Evolutionary conservation across 257 asterid species (phyloP).

Genomic region (Striga asiatica): DNA sequence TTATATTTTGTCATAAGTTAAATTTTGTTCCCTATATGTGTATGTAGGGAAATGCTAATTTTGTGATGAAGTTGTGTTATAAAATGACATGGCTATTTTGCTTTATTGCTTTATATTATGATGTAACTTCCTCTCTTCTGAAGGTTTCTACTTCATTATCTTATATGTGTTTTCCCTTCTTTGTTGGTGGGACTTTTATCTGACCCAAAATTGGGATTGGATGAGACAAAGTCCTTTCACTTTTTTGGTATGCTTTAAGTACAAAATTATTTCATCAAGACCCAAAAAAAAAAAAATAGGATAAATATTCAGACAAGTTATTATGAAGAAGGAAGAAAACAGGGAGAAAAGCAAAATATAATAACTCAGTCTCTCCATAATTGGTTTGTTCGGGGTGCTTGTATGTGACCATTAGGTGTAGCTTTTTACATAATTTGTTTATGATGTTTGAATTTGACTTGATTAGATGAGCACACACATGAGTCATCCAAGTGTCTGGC

Average conservation of each 20-base stretch:
- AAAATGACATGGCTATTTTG: neutral
- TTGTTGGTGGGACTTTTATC: neutral
- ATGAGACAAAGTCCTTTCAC: neutral
- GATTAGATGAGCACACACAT: no score
- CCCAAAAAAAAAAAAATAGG: neutral
- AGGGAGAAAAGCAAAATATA: neutral
- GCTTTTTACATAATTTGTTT: no score
- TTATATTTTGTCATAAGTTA: neutral
- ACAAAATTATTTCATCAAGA: neutral
- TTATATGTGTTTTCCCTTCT: neutral
- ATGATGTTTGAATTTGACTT: no score
- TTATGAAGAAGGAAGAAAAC: neutral
- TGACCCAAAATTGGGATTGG: neutral
- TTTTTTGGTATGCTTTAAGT: neutral
- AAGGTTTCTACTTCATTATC: neutral
- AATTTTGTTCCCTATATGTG: conserved; percentile 2
- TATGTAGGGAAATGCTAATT: conserved; percentile 53
- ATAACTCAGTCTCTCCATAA: no score
- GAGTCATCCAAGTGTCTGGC: no score
- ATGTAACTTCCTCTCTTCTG: neutral
- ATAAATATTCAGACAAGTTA: no score
- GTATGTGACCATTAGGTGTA: no score
- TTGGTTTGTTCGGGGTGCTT: no score
- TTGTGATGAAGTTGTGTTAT: conserved; percentile 11
- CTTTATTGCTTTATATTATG: conserved; percentile 5